Percentiles rank a stretch among this genome's conserved stretches.
Conservation (phyloP, 116 monocot species). For the Papilionanthe hybrid region DNA sequence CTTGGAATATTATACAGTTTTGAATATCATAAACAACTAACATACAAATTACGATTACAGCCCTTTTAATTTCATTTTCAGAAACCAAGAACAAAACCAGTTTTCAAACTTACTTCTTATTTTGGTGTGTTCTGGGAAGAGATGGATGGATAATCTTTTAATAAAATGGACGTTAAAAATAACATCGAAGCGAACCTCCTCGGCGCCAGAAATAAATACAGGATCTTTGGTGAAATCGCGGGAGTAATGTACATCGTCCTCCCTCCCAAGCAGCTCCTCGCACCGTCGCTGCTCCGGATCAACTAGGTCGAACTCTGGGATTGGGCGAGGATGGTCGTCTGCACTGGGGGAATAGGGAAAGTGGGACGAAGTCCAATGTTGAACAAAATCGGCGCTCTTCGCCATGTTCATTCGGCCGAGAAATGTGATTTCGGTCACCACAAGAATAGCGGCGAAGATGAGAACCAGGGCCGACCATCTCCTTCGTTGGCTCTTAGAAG, state of each 20-base stretch:
- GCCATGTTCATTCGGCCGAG: constrained; percentile 79
- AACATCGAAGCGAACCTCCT: constrained; percentile 33
- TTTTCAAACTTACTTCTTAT: too few relatives aligned
- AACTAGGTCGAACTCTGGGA: neutral
- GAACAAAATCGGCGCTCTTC: constrained; percentile 18
- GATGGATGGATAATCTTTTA: too few relatives aligned
- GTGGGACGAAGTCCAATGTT: constrained; percentile 55
- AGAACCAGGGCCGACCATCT: constrained; percentile 47
- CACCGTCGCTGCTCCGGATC: constrained; percentile 21
- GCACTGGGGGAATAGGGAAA: constrained; percentile 5
- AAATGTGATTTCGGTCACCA: constrained; percentile 68
- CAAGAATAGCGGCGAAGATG: constrained; percentile 44
- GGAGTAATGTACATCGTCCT: constrained; percentile 45
- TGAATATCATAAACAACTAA: too few relatives aligned
- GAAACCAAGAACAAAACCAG: too few relatives aligned
- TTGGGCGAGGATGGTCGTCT: neutral
- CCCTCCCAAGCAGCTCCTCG: constrained; percentile 58
- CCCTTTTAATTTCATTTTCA: too few relatives aligned
- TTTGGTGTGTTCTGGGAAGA: too few relatives aligned
- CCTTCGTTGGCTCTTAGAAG: constrained; percentile 20
- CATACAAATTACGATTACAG: too few relatives aligned
- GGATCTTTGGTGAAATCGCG: constrained; percentile 72
- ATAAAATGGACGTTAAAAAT: neutral
- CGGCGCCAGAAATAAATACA: constrained; percentile 36
- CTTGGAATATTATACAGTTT: neutral